phyloP scores from a whole-genome alignment of 2,329 filamentous ascomycete species.

The Chalara sp. region DNA sequence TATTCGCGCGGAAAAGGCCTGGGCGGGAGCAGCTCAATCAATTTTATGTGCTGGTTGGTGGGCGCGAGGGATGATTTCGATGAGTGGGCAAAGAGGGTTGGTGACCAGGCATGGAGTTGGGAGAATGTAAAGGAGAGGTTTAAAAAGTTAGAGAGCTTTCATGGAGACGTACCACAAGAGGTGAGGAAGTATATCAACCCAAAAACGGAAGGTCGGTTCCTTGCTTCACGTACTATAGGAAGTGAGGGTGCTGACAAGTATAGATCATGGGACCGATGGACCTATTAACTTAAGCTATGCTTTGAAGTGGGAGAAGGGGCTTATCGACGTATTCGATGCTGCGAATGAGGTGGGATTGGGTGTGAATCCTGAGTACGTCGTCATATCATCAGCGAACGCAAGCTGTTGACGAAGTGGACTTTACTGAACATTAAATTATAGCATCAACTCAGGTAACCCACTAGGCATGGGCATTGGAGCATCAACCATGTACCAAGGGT shows the following conservation, averaged over 20 bases:
- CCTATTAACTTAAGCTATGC: slow-evolving; percentile 28
- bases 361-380: slow-evolving; percentile 28
- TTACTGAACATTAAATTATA: too few relatives aligned
- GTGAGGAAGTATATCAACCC: slow-evolving; percentile 3
- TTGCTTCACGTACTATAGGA: too few relatives aligned
- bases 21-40: slow-evolving; percentile 33
- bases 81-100: slow-evolving; percentile 49
- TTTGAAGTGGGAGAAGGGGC: slow-evolving; percentile 38
- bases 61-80: slow-evolving; percentile 56
- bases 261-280: background rate
- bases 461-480: slow-evolving; percentile 46
- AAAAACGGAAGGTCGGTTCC: background rate
- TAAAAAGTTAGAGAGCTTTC: slow-evolving; percentile 47
- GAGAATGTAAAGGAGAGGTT: slow-evolving; percentile 41
- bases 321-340: slow-evolving; percentile 35
- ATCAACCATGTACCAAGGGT: slow-evolving; percentile 41
- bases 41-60: slow-evolving; percentile 39
- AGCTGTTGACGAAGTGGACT: too few relatives aligned
- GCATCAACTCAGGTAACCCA: slow-evolving; percentile 49
- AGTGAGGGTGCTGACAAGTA: too few relatives aligned
- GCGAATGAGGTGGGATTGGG: slow-evolving; percentile 40
- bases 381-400: too few relatives aligned
- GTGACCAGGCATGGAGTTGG: slow-evolving; percentile 51
- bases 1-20: slow-evolving; percentile 31
- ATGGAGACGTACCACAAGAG: slow-evolving; percentile 23